phyloP scores from a whole-genome alignment of 169 alveolate species.

The Cryptosporidium meleagridis region DNA sequence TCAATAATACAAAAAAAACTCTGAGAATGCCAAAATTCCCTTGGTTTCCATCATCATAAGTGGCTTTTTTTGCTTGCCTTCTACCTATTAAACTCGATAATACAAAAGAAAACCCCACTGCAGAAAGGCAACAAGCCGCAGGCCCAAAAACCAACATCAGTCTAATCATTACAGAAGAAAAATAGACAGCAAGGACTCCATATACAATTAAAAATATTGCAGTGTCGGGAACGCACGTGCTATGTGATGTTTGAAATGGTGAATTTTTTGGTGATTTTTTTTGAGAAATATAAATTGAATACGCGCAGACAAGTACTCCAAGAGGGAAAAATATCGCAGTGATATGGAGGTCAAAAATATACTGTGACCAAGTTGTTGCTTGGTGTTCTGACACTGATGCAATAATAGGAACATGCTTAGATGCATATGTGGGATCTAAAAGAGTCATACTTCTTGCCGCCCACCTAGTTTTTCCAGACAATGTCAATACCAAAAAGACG shows the following conservation, averaged over 20 bases:
- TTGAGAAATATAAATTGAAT: conserved; percentile 77
- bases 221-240: conserved; percentile 88
- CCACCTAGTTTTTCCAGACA: conserved; percentile 90
- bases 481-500: conserved; percentile 44
- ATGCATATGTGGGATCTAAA: conserved; percentile 97
- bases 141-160: conserved; percentile 94
- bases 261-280: conserved; percentile 61
- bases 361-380: conserved; percentile 98
- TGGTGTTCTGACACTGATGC: conserved; percentile 99
- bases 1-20: not conserved
- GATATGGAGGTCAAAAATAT: conserved; percentile 87
- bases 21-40: not conserved
- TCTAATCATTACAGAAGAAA: conserved; percentile 97
- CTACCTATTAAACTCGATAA: conserved; percentile 79
- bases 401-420: conserved; percentile 94
- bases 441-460: conserved; percentile 95
- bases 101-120: conserved; percentile 91
- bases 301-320: conserved; percentile 61
- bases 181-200: conserved; percentile 93
- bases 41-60: conserved; percentile 31
- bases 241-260: conserved; percentile 72
- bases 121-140: conserved; percentile 93
- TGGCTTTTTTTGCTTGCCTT: not conserved
- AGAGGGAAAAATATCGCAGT: conserved; percentile 88
- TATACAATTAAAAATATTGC: conserved; percentile 91